These are phyloP conservation scores for Aspergillus amoenus DNA, from an alignment of 2,329 filamentous ascomycete species.

Conservation along the genomic window DNA sequence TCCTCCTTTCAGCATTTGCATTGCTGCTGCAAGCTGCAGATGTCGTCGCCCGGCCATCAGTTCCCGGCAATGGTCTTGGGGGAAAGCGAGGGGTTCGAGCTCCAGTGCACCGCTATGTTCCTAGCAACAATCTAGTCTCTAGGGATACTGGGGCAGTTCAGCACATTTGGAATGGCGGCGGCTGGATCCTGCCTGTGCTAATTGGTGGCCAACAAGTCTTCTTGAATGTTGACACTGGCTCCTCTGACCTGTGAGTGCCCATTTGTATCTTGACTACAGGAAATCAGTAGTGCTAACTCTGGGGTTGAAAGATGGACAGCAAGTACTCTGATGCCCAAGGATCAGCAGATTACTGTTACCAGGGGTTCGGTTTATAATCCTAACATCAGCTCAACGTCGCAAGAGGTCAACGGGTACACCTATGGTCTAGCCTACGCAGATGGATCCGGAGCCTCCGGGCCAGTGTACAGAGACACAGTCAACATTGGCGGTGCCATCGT, in stretches of 20 bases:
- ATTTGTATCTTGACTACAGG: neutral
- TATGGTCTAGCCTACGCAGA: constrained; percentile 9
- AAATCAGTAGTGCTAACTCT: neutral
- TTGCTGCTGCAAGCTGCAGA: neutral
- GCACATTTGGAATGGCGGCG: constrained; percentile 7
- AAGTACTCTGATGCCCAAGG: constrained; percentile 6
- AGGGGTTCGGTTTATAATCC: constrained; percentile 8
- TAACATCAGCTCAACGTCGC: constrained; percentile 5
- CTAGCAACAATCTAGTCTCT: neutral
- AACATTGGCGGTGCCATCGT: constrained; percentile 13
- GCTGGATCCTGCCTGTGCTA: constrained; percentile 11
- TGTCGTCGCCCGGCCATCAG: neutral
- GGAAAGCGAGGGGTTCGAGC: constrained; percentile 3
- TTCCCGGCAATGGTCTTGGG: neutral
- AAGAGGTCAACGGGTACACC: neutral
- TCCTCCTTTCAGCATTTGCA: neutral
- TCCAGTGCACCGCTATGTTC: constrained; percentile 3
- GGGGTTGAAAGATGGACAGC: constrained; percentile 3
- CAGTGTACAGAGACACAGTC: constrained; percentile 8
- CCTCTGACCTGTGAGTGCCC: constrained; percentile 9
- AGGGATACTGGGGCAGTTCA: constrained; percentile 8
- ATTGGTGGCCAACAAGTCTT: constrained; percentile 11
- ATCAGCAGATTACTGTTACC: constrained; percentile 11
- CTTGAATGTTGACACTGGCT: constrained; percentile 10
- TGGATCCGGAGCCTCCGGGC: constrained; percentile 11